These are phyloP conservation scores for Onygenales sp. DNA, from an alignment of 2,329 filamentous ascomycete genomes.

Conservation along the genomic window DNA sequence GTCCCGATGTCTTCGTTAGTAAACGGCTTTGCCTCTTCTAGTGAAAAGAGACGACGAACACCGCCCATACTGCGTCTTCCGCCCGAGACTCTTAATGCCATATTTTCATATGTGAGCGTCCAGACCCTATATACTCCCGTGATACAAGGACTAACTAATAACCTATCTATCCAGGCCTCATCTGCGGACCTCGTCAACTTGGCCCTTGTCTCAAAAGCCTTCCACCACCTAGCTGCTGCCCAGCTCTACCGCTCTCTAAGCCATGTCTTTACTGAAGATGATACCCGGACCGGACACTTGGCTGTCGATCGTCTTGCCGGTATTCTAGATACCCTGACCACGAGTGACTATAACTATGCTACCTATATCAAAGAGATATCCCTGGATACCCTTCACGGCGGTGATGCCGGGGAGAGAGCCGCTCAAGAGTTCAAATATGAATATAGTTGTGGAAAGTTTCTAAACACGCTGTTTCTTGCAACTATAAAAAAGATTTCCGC, in stretches of 20 bases:
- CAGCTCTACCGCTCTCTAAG: conserved; percentile 52
- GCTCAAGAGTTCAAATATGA: conserved; percentile 48
- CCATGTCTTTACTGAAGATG: conserved; percentile 53
- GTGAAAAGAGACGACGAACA: neutral
- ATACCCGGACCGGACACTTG: conserved; percentile 43
- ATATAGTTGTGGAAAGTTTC: conserved; percentile 52
- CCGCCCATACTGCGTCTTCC: conserved; percentile 19
- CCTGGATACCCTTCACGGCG: conserved; percentile 47
- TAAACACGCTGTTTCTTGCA: conserved; percentile 52
- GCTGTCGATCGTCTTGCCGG: conserved; percentile 50
- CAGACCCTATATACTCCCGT: neutral
- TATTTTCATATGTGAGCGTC: conserved; percentile 22
- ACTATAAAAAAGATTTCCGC: conserved; percentile 46
- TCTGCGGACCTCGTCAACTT: conserved; percentile 29
- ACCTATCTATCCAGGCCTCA: conserved; percentile 7
- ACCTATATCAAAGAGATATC: conserved; percentile 47
- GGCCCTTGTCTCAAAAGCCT: conserved; percentile 49
- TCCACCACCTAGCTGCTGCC: conserved; percentile 49
- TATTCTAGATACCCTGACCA: conserved; percentile 52
- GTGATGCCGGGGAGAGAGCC: conserved; percentile 41
- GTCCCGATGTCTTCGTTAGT: neutral
- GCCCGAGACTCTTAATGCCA: conserved; percentile 20
- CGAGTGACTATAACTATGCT: conserved; percentile 56
- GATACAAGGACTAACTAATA: neutral
- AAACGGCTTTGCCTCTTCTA: neutral